Evolutionary conservation across 371 early-diverging fungal genomes (phyloP).

Genomic region (Rhizopus microsporus): DNA sequence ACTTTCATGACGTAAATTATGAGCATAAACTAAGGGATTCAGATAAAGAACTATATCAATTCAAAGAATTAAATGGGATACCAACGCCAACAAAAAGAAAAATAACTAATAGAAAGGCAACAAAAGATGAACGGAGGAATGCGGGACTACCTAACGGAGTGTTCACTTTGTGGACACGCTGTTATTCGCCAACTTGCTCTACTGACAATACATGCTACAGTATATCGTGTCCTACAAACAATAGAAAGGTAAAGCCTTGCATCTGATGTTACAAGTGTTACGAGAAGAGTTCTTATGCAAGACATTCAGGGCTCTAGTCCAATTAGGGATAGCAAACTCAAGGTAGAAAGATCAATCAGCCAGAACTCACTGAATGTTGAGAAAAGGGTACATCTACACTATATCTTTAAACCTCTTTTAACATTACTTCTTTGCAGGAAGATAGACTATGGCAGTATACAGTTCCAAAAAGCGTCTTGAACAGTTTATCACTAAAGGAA

Average conservation of each 20-base stretch:
- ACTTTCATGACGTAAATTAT: constrained; percentile 86
- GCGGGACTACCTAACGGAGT: constrained; percentile 48
- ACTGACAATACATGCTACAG: constrained; percentile 57
- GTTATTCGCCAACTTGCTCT: constrained; percentile 71
- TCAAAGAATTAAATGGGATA: constrained; percentile 40
- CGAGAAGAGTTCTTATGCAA: not conserved
- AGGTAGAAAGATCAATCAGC: constrained; percentile 5
- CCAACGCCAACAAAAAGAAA: not conserved
- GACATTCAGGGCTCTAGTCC: not conserved
- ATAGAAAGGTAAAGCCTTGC: constrained; percentile 29
- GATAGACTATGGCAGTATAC: constrained; percentile 57
- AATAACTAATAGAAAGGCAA: not conserved
- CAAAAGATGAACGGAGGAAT: not conserved
- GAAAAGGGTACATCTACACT: constrained; percentile 10
- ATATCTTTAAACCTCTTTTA: not conserved
- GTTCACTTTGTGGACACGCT: constrained; percentile 64
- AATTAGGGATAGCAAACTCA: not conserved
- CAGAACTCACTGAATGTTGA: constrained; percentile 20
- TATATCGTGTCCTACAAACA: constrained; percentile 54
- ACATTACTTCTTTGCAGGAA: constrained; percentile 12
- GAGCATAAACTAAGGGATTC: constrained; percentile 78
- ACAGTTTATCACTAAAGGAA: constrained; percentile 68
- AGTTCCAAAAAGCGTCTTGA: constrained; percentile 64
- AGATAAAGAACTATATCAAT: constrained; percentile 74
- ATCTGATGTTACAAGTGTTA: no score